A percentile compares a stretch with the other conserved stretches of the same genome.
phyloP scores from a whole-genome alignment of 1,139 yeast species.

The Scheffersomyces insectosa region DNA sequence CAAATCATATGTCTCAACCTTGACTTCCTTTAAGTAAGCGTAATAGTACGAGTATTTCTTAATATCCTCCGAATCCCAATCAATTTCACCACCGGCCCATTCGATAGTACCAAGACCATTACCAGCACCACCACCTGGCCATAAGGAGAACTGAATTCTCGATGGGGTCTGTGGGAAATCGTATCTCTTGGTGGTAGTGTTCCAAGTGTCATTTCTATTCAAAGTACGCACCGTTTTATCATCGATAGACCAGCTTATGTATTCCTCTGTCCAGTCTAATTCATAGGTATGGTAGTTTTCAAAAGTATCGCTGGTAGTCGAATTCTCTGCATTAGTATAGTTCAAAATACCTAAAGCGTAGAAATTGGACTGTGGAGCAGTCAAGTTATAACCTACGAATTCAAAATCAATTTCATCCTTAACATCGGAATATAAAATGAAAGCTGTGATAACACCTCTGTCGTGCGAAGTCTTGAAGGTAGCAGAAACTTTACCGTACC shows the following conservation, averaged over 20 bases:
- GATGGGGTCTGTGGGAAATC: constrained; percentile 90
- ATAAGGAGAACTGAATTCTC: constrained; percentile 78
- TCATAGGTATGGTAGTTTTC: constrained; percentile 74
- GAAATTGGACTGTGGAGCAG: constrained; percentile 70
- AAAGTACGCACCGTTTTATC: constrained; percentile 71
- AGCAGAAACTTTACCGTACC: constrained; percentile 84
- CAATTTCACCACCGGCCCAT: constrained; percentile 92
- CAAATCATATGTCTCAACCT: constrained; percentile 67
- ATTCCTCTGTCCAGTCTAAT: constrained; percentile 81
- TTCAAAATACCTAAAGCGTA: constrained; percentile 74
- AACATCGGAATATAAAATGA: constrained; percentile 79
- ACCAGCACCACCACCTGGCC: constrained; percentile 85
- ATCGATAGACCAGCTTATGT: constrained; percentile 72
- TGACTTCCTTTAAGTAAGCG: constrained; percentile 59
- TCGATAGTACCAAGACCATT: constrained; percentile 75
- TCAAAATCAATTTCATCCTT: constrained; percentile 92
- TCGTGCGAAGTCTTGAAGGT: constrained; percentile 72
- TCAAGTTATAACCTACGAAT: constrained; percentile 73
- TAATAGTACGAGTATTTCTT: constrained; percentile 75
- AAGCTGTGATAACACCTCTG: constrained; percentile 83
- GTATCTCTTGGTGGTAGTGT: constrained; percentile 58
- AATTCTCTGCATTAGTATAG: constrained; percentile 58
- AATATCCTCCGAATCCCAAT: constrained; percentile 81
- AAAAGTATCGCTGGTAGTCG: constrained; percentile 54
- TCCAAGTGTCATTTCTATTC: constrained; percentile 64